Evolutionary conservation across 345 rosid genomes (phyloP), one percentile per base, ranked within the genome.

Genomic region (Salix caprea): DNA sequence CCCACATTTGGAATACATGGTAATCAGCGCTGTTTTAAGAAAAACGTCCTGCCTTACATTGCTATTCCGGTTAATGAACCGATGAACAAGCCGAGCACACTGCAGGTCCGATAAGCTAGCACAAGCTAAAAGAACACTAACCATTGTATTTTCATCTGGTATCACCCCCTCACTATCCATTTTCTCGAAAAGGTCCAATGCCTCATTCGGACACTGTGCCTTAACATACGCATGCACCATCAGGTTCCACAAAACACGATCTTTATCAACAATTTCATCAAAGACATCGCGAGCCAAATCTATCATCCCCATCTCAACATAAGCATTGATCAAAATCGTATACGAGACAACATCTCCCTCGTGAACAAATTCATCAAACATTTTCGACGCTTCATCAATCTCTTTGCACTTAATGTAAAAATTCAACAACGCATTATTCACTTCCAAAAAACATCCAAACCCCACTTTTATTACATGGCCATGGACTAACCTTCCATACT

Each of bases 1-100:
- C 30, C 82, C 85, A 28, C 85, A 78, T 73, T 82, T 82, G 2
- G 78, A 70, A 60, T 78, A 82, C 85, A 82, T 82, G 23, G 61
- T 77, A 34, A 78, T 73, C 16, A 82, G 48, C 14, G 85, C 80
- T 19, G 85, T 82, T 54, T 76, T 80, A 18, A 82, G 73, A 67
- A 70, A 67, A 30, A 71, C 67, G 68, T 82, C 85, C n/a, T 74
- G 74, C 28, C 61, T 70, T 65, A 82, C 69, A 44, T 74, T 44
- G 50, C 23, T 58, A 24, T 56, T 78, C 48, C 69, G 52, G 52
- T 82, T 72, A 21, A 82, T 71, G 61, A 46, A 75, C 71, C 64
- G n/a, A 30, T 78, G 85, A 68, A 73, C 65, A 44, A 66, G 23
- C 75, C 77, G 75, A 37, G 82, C 79, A 24, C 40, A 65, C 2